A percentile compares a stretch with the other conserved stretches of the same genome.
phyloP scores from a whole-genome alignment of 2,329 filamentous ascomycete species.

The Monosporascus sp. region DNA sequence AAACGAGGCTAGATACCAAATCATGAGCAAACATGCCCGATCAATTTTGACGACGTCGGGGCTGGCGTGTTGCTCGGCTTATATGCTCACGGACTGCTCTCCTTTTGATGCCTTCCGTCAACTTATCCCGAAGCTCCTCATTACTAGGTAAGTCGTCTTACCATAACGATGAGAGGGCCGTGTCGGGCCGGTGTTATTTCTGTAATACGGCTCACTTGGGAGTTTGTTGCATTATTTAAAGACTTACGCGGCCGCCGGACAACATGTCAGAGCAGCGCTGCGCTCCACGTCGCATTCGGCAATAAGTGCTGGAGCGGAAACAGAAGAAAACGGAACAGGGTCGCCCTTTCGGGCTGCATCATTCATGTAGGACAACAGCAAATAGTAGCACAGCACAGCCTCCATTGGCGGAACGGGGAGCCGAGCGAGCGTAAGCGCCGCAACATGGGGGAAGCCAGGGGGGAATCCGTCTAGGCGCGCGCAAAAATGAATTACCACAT shows the following conservation, averaged over 20 bases:
- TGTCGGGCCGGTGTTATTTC: no score
- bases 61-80: background rate
- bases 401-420: background rate
- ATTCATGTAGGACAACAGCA: background rate
- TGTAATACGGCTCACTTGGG: no score
- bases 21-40: constrained; percentile 4
- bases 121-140: no score
- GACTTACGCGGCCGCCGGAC: no score
- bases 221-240: no score
- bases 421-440: background rate
- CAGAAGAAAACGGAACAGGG: background rate
- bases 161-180: no score
- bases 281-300: background rate
- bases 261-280: background rate
- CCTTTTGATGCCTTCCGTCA: no score
- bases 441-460: background rate
- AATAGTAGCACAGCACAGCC: background rate
- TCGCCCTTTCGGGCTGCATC: background rate
- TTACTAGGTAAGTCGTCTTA: no score
- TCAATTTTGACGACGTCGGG: background rate
- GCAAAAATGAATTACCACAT: constrained; percentile 13
- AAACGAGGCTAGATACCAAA: constrained; percentile 16
- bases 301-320: background rate
- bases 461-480: constrained; percentile 12
- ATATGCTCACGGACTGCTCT: background rate